Evolutionary conservation across 306 rosid genomes (phyloP), one percentile per base, ranked within the genome.

Genomic region (Hylodesmum podocarpum): DNA sequence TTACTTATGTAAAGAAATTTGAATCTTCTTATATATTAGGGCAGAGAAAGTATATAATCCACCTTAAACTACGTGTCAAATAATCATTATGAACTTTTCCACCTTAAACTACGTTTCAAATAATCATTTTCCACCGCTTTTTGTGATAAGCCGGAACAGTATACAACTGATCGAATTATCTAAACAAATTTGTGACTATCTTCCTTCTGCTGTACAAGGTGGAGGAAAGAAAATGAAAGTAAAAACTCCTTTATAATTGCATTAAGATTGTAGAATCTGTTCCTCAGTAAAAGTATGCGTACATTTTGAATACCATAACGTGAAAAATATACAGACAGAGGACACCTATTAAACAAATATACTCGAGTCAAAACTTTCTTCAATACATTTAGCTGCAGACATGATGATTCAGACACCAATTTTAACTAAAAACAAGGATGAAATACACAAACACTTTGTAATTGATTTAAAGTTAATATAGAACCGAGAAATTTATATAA

Each of bases 151-250:
- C 61, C 4, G 3, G 37, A 18, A 15, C 19, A 55, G 14, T 21
- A 29, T 19, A 18, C 62, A 2, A 58, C 19, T 61, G 28, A 58
- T 11, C 18, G 44, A 24, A 41, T 28, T 58, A 46, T 75, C 25
- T 21, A 2, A 46, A 22, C 8, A 62, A 16, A 62, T 3, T 62
- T 16, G 44, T 31, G 25, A n/a, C 25, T 16, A 13, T 12, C 63
- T 51, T 51, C 9, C 14, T 50, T 24, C 34, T 37, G 19, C 43
- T 5, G 31, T 21, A 57, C 29, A 29, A 61, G 31, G 31, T 4
- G 79, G 37, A 21, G 72, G 34, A 33, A 73, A 61, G 36, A 36
- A 62, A 46, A 62, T 31, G 47, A 33, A 75, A 61, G 33, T 7
- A 31, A 21, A 70, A 62, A 41, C 0, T 16, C 34, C 18, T 41